phyloP scores from a whole-genome alignment of 2,329 filamentous ascomycete species.

The Aspergillus tubingensis region DNA sequence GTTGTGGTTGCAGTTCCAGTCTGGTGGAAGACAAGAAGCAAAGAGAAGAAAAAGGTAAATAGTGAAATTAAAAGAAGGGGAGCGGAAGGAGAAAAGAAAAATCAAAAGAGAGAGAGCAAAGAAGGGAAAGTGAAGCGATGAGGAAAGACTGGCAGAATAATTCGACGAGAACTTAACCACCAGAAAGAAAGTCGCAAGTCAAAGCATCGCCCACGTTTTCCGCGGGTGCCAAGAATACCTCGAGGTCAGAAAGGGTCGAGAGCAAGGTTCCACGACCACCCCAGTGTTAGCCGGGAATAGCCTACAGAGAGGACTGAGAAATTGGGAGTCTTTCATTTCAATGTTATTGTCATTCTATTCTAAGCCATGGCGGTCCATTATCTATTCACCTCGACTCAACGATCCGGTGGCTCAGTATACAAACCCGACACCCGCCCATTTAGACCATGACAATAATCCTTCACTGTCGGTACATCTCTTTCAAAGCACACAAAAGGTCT shows the following conservation, averaged over 20 bases:
- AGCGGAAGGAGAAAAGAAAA: conserved; percentile 6
- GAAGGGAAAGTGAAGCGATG: conserved; percentile 13
- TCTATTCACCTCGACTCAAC: background rate
- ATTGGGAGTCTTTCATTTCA: too few relatives aligned
- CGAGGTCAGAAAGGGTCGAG: conserved; percentile 7
- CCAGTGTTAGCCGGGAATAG: too few relatives aligned
- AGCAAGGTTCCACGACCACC: conserved; percentile 1
- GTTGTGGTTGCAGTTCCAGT: conserved; percentile 1
- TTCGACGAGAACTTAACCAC: conserved; percentile 11
- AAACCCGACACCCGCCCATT: background rate
- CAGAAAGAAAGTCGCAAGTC: conserved; percentile 15
- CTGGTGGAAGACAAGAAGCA: background rate
- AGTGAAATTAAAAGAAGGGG: background rate
- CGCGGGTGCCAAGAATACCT: conserved; percentile 22
- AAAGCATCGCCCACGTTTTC: conserved; percentile 22
- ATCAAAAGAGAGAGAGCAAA: conserved; percentile 3
- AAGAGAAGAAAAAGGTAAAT: conserved; percentile 4
- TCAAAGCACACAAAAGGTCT: background rate
- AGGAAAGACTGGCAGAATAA: conserved; percentile 13
- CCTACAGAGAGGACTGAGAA: too few relatives aligned
- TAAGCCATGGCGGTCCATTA: background rate
- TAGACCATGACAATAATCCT: background rate
- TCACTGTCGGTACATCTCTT: background rate
- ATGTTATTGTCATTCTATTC: conserved; percentile 1
- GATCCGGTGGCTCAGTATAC: background rate